Percentiles rank a stretch among this genome's conserved stretches.
These are phyloP conservation scores for Ogataea trehaloabstinens DNA, from an alignment of 805 yeast species.

Conservation along the genomic window DNA sequence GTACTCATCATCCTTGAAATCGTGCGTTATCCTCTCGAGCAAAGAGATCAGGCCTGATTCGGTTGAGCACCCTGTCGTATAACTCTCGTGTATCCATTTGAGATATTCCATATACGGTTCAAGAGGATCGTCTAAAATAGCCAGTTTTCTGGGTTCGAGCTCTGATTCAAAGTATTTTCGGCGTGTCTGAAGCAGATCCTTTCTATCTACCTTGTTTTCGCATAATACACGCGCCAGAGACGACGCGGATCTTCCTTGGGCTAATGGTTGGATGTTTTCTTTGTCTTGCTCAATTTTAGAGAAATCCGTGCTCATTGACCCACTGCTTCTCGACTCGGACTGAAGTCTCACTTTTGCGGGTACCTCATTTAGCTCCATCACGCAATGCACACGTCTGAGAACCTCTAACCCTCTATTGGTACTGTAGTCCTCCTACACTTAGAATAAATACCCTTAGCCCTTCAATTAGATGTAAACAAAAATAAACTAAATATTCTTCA, in stretches of 20 bases:
- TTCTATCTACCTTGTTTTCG: slow-evolving; percentile 18
- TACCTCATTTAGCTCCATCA: no score
- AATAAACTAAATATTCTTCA: no score
- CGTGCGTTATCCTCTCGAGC: slow-evolving; percentile 69
- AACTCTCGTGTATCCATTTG: slow-evolving; percentile 63
- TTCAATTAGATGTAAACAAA: no score
- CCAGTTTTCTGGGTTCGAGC: slow-evolving; percentile 41
- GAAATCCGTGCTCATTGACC: slow-evolving; percentile 22
- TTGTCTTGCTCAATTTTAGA: slow-evolving; percentile 56
- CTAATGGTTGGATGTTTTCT: slow-evolving; percentile 69
- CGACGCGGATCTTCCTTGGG: slow-evolving; percentile 66
- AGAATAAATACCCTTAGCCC: no score
- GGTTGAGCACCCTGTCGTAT: slow-evolving; percentile 57
- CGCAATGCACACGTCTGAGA: no score
- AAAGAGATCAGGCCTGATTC: slow-evolving; percentile 65
- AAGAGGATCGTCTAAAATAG: slow-evolving; percentile 79
- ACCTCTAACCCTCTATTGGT: no score
- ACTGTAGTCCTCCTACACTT: no score
- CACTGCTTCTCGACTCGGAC: slow-evolving; percentile 7
- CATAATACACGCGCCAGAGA: slow-evolving; percentile 48
- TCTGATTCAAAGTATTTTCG: slow-evolving; percentile 47
- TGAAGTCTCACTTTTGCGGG: neutral
- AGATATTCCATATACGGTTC: slow-evolving; percentile 74
- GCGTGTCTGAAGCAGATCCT: slow-evolving; percentile 26
- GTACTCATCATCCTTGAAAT: slow-evolving; percentile 59